Conservation (phyloP, 345 rosid species). For the Pseudoturritis turrita region DNA sequence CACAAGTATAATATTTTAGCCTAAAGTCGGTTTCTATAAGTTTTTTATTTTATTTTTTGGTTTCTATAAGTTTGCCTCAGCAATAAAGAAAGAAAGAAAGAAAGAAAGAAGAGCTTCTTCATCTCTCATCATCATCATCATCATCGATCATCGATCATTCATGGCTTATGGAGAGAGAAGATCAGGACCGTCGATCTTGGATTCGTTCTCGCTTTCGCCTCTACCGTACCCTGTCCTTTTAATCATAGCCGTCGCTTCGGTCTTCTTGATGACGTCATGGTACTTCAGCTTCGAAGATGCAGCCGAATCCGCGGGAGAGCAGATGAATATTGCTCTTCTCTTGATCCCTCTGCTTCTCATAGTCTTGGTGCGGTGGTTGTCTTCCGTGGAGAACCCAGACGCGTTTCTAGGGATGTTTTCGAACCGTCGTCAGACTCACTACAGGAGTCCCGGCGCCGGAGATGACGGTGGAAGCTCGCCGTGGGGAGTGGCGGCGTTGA, state of each 20-base stretch:
- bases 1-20: background rate
- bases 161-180: constrained; percentile 41
- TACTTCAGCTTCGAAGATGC: constrained; percentile 54
- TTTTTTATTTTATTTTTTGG: no score
- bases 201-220: constrained; percentile 65
- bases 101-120: background rate
- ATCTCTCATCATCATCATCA: constrained; percentile 3
- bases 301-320: constrained; percentile 50
- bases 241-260: constrained; percentile 50
- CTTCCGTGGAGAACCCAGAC: constrained; percentile 59
- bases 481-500: constrained; percentile 89
- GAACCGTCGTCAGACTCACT: constrained; percentile 42
- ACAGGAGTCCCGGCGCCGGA: constrained; percentile 44
- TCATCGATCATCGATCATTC: background rate
- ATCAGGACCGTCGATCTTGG: constrained; percentile 52
- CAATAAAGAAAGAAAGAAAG: background rate
- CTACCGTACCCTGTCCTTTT: constrained; percentile 82
- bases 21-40: constrained; percentile 19
- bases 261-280: constrained; percentile 67
- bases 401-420: constrained; percentile 44
- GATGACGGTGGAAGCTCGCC: constrained; percentile 82
- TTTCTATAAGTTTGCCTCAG: background rate
- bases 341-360: constrained; percentile 50
- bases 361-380: constrained; percentile 57
- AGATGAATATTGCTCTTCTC: constrained; percentile 55